These are phyloP conservation scores for Ilyonectria sp. DNA, from an alignment of 2,329 filamentous ascomycete genomes.

Conservation along the genomic window DNA sequence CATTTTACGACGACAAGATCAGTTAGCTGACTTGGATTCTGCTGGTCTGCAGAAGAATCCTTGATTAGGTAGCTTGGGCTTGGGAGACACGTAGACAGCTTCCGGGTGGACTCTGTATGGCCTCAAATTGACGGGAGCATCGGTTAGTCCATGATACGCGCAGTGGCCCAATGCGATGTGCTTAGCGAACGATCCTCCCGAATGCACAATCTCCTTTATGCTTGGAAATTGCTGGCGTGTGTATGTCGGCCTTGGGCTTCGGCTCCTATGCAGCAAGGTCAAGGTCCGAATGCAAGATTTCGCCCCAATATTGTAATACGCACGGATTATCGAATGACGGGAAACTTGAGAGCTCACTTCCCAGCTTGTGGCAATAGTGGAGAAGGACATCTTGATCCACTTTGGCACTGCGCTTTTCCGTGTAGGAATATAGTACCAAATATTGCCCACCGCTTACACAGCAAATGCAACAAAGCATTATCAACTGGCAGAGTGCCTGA, in stretches of 20 bases:
- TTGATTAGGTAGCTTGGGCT: neutral
- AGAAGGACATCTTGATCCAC: neutral
- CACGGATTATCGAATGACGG: neutral
- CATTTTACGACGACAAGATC: neutral
- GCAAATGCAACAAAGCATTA: constrained; percentile 1
- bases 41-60: neutral
- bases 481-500: constrained; percentile 34
- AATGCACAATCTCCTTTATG: neutral
- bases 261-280: neutral
- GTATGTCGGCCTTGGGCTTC: neutral
- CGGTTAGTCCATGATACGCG: neutral
- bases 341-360: neutral
- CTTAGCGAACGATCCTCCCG: neutral
- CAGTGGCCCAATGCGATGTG: neutral
- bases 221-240: neutral
- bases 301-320: neutral
- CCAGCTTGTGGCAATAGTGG: neutral
- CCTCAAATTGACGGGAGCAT: neutral
- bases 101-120: neutral
- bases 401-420: no score
- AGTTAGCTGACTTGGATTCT: neutral
- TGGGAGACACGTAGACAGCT: neutral
- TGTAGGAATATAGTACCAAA: constrained; percentile 4
- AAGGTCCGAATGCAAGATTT: neutral
- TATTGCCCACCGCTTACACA: neutral